Base-by-base conservation (phyloP, 2,329 filamentous ascomycete genomes). In the Meredithiella fracta region DNA sequence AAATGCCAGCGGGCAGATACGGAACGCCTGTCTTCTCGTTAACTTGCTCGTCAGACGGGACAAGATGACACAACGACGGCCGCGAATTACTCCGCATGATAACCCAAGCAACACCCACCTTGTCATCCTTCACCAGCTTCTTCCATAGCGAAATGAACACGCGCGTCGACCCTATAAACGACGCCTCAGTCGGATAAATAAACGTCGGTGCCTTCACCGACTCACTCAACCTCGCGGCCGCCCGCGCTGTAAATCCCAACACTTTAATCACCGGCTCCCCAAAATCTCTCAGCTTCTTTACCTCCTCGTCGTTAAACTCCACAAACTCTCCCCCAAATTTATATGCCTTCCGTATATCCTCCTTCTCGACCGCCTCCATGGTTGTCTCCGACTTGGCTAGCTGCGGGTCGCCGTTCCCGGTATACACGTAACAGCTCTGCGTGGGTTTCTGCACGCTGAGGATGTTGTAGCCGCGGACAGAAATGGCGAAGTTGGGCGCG, bases 311-410 rank as follows among this genome's bases (percentile, higher is more conserved):
- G 0, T 82, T 82, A 66, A 98, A 98, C 51, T 84, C 78, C 50
- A 98, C 80, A 51, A 88, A 88, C 61, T 94, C 87, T 40, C 88
- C 90, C 11, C 91, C 92, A 64, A 97, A 97, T 63, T 92, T 96
- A 73, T 92, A 98, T 0, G 91, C 92, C 67, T 92, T 96, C 58
- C 85, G 85, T 20, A 94, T 78, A 63, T 97, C 89, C 2, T 70
- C 71, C 62, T 90, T 90, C 60, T 94, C 83, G 0, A 97, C 80
- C 0, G 80, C 79, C 38, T 82, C 77, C 1, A 83, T 79, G 17
- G 82, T 82, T 0, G 86, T 92, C 62, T 84, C 78, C 1, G 85
- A 81, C 11, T 78, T 73, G 1, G 80, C 90, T 57, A 97, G 83
- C 64, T 95, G 85, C 0, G 87, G 78, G 60, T 80, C 82, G 64